Evolutionary conservation across 768 basidiomycete species (phyloP).

Genomic region (Leucosporidium scottii): DNA sequence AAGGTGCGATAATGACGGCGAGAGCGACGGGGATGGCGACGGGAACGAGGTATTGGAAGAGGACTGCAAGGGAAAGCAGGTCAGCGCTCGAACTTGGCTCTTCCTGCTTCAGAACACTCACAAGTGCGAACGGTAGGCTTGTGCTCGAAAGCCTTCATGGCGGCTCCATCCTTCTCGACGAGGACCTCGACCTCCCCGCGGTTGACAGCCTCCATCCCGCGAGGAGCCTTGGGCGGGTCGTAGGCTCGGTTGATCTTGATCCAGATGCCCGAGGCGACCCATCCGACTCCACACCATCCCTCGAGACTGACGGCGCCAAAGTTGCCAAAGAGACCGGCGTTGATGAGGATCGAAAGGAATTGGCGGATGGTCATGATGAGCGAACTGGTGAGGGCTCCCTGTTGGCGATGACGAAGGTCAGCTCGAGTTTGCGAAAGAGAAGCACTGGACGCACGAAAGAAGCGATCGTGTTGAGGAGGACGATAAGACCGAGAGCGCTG

Average conservation of each 20-base stretch:
- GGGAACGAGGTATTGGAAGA: conserved; percentile 21
- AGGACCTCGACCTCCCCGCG: background rate
- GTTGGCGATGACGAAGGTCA: background rate
- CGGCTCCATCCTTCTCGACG: background rate
- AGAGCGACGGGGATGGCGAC: conserved; percentile 8
- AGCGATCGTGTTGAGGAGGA: conserved; percentile 36
- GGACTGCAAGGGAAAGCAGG: background rate
- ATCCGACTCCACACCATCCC: conserved; percentile 35
- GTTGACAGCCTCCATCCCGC: background rate
- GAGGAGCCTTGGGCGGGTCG: conserved; percentile 9
- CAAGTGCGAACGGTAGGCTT: background rate
- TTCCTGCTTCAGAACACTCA: too few species aligned
- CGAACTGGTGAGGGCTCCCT: conserved; percentile 26
- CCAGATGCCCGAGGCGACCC: conserved; percentile 31
- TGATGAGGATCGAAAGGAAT: conserved; percentile 37
- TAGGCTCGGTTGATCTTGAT: conserved; percentile 32
- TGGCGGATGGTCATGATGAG: conserved; percentile 35
- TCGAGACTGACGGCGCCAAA: conserved; percentile 20
- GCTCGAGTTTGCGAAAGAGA: background rate
- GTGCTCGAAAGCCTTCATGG: too few species aligned
- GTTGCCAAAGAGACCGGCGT: conserved; percentile 37
- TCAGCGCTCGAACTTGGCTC: too few species aligned
- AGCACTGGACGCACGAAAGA: conserved; percentile 17
- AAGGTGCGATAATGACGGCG: conserved; percentile 10
- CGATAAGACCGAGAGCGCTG: conserved; percentile 25